Conservation (phyloP, 768 basidiomycete genomes). For the Tylopilus rubrobrunneus region DNA sequence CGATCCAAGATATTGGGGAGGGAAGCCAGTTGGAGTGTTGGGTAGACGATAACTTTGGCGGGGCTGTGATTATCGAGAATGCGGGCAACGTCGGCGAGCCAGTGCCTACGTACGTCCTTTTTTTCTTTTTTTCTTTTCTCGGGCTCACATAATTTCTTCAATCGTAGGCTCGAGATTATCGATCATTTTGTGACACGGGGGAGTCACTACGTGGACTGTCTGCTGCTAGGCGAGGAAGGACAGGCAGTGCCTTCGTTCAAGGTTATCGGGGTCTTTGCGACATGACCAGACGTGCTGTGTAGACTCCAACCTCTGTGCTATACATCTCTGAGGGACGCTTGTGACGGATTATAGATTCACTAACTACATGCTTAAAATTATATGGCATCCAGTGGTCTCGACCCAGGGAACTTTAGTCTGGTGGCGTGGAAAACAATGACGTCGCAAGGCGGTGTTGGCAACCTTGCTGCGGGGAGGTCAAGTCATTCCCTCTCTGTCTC, state of each 20-base stretch:
- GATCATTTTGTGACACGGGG: constrained; percentile 83
- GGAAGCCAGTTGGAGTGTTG: constrained; percentile 84
- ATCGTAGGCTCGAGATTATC: constrained; percentile 71
- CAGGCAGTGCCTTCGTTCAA: constrained; percentile 77
- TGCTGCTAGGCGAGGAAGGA: constrained; percentile 85
- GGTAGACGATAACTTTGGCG: constrained; percentile 93
- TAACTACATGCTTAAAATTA: not conserved
- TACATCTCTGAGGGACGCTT: not conserved
- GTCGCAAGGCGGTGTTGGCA: constrained; percentile 8
- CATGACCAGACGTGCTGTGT: constrained; percentile 34
- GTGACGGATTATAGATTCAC: not conserved
- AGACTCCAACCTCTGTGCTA: not conserved
- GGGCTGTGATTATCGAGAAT: constrained; percentile 76
- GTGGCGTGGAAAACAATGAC: constrained; percentile 26
- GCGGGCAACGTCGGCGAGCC: constrained; percentile 60
- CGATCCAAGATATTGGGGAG: constrained; percentile 49
- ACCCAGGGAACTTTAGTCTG: not conserved
- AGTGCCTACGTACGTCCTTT: constrained; percentile 58
- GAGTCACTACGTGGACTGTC: constrained; percentile 91
- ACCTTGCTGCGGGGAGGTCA: not conserved
- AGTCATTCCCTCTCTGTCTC: not conserved
- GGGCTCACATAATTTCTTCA: constrained; percentile 1
- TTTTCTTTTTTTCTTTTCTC: not conserved
- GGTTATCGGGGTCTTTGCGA: constrained; percentile 86
- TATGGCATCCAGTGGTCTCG: not conserved